These are phyloP conservation scores for Allium sativum DNA, from an alignment of 106 monocot species.

Conservation along the genomic window DNA sequence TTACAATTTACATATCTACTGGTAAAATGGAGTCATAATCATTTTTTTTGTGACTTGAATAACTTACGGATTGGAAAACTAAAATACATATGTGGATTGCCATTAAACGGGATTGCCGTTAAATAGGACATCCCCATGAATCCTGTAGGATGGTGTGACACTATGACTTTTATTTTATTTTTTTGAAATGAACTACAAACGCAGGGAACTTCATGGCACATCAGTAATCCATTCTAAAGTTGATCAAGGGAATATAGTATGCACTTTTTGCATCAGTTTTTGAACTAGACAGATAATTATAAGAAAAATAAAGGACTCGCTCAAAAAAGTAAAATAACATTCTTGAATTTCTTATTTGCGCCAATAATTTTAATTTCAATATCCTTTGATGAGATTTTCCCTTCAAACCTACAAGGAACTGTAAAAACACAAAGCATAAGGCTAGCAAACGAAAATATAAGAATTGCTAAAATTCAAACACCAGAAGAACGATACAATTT, in stretches of 20 bases:
- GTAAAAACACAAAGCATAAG: conserved; percentile 1
- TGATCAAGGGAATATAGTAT: no score
- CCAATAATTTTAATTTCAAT: conserved; percentile 96
- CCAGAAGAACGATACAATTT: conserved; percentile 24
- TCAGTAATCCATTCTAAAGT: not conserved
- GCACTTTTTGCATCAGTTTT: no score
- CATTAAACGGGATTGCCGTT: no score
- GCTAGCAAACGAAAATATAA: not conserved
- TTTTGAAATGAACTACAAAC: not conserved
- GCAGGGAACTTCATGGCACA: not conserved
- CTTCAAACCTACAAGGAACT: conserved; percentile 63
- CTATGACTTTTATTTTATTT: not conserved
- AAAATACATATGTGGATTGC: no score
- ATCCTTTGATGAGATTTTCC: conserved; percentile 92
- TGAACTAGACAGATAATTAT: not conserved
- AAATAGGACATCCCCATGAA: not conserved
- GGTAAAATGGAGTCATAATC: no score
- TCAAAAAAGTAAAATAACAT: conserved; percentile 1
- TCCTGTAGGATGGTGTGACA: conserved; percentile 10
- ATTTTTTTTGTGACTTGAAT: no score
- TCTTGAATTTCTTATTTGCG: conserved; percentile 73
- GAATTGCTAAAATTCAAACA: no score
- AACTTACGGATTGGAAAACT: no score
- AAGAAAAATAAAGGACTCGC: not conserved
- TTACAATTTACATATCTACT: no score